Evolutionary conservation across 2,329 filamentous ascomycete genomes (phyloP).

Genomic region (Periconia digitata): DNA sequence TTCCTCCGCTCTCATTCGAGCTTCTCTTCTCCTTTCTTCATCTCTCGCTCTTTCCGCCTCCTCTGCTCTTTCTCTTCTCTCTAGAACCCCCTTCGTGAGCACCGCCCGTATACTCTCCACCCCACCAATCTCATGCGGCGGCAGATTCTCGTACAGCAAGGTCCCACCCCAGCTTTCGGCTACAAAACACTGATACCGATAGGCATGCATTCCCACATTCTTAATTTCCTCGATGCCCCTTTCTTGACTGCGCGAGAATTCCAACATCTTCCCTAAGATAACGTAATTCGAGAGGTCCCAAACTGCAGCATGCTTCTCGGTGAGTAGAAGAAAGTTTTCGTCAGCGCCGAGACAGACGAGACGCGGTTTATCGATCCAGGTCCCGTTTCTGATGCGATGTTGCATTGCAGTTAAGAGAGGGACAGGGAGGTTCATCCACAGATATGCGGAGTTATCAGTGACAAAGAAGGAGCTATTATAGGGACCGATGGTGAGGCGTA

Average conservation of each 20-base stretch:
- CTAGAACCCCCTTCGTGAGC: conserved; percentile 20
- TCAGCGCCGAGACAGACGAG: conserved; percentile 35
- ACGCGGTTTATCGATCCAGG: conserved; percentile 34
- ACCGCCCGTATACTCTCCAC: conserved; percentile 22
- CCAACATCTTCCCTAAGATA: conserved; percentile 19
- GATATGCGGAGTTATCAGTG: conserved; percentile 27
- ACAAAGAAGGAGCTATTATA: conserved; percentile 38
- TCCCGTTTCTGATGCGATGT: conserved; percentile 28
- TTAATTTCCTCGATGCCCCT: conserved; percentile 22
- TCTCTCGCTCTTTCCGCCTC: conserved; percentile 5
- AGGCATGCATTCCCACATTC: conserved; percentile 27
- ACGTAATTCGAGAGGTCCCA: conserved; percentile 32
- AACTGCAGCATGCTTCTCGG: conserved; percentile 28
- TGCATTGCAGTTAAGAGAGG: conserved; percentile 26
- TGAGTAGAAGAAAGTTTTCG: conserved; percentile 33
- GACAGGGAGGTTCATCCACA: conserved; percentile 37
- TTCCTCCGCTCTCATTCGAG: conserved; percentile 3
- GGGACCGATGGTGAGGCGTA: conserved; percentile 34
- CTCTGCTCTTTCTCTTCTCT: conserved; percentile 4
- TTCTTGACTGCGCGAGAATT: conserved; percentile 18
- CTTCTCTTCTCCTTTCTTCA: neutral
- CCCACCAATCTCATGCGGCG: conserved; percentile 21
- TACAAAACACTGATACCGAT: conserved; percentile 36
- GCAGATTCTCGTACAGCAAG: conserved; percentile 28
- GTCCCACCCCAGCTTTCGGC: conserved; percentile 25